Conservation (phyloP, 495 filamentous ascomycete species). For the Penicillium desertorum region DNA sequence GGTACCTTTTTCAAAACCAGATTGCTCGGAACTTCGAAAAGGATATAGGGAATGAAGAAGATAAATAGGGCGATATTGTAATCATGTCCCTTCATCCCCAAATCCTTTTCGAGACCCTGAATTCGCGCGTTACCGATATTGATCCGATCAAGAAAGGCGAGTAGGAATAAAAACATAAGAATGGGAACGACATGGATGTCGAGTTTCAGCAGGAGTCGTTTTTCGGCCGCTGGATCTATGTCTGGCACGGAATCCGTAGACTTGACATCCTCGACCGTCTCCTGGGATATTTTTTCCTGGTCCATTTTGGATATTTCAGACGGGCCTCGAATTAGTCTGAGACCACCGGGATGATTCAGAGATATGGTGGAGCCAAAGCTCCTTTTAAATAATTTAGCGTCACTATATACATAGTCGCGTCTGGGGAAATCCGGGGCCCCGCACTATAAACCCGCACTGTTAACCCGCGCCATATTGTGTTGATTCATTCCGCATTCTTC, state of each 20-base stretch:
- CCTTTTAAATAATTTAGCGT: background rate
- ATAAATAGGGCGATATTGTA: slow-evolving; percentile 63
- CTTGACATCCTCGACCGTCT: slow-evolving; percentile 20
- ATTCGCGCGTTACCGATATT: slow-evolving; percentile 66
- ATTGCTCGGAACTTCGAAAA: slow-evolving; percentile 66
- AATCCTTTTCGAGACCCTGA: slow-evolving; percentile 58
- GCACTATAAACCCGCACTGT: background rate
- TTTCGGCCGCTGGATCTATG: slow-evolving; percentile 32
- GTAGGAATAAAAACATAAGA: slow-evolving; percentile 39
- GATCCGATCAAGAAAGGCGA: slow-evolving; percentile 49
- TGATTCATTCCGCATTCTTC: slow-evolving; percentile 4
- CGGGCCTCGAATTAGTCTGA: background rate
- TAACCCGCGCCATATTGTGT: background rate
- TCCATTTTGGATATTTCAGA: slow-evolving; percentile 13
- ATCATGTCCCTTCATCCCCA: slow-evolving; percentile 54
- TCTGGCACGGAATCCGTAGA: slow-evolving; percentile 4
- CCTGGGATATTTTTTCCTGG: slow-evolving; percentile 14
- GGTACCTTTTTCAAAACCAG: slow-evolving; percentile 63
- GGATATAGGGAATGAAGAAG: slow-evolving; percentile 66
- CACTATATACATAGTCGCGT: background rate
- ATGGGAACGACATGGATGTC: slow-evolving; percentile 44
- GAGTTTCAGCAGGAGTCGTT: slow-evolving; percentile 38
- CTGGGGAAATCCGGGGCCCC: slow-evolving; percentile 14
- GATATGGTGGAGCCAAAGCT: background rate
- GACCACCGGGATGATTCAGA: background rate